A percentile compares a stretch with the other conserved stretches of the same genome.
These are phyloP conservation scores for Ceratobasidium theobromae DNA, from an alignment of 1,284 basidiomycete species.

Conservation along the genomic window DNA sequence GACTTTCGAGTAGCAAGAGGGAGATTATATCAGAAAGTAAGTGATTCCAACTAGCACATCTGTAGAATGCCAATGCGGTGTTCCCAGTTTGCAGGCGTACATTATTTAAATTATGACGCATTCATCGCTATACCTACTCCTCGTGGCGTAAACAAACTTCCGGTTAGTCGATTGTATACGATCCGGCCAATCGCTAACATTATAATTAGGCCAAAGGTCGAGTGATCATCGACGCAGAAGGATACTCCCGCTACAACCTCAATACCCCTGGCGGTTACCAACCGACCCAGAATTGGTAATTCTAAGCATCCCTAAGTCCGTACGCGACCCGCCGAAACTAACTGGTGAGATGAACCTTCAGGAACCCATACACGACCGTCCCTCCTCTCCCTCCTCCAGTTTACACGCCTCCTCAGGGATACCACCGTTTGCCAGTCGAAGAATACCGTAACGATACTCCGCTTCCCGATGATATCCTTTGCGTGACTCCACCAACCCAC, in stretches of 20 bases:
- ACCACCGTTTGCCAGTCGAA: neutral
- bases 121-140: constrained; percentile 1
- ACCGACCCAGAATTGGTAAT: neutral
- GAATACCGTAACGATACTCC: constrained; percentile 5
- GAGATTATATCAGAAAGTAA: constrained; percentile 19
- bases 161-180: neutral
- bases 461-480: constrained; percentile 23
- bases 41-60: neutral
- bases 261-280: constrained; percentile 6
- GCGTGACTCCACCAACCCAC: constrained; percentile 11
- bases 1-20: constrained; percentile 3
- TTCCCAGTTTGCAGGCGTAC: constrained; percentile 9
- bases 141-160: neutral
- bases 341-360: no score
- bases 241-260: constrained; percentile 16
- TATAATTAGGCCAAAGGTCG: constrained; percentile 8
- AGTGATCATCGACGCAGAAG: constrained; percentile 20
- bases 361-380: neutral
- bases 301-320: neutral
- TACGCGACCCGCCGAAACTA: neutral
- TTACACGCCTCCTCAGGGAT: neutral
- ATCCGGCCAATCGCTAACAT: neutral
- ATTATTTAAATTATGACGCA: constrained; percentile 11
- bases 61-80: neutral
- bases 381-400: neutral